Evolutionary conservation across 805 yeast genomes (phyloP), one percentile per base, ranked within the genome.

Genomic region (Monosporozyma unispora): DNA sequence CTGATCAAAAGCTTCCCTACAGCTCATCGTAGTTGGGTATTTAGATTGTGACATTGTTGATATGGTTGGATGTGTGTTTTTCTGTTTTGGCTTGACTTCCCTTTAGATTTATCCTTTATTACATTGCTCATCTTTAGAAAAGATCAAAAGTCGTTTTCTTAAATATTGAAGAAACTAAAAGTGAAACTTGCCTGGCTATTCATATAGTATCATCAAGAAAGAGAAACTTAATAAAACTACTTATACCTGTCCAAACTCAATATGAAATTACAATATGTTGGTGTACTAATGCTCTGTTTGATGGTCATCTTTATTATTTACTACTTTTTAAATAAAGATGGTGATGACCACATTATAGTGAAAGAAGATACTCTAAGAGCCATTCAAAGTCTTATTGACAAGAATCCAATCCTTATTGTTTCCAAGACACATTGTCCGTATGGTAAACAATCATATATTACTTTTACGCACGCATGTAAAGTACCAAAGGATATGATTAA

Each of bases 1-100:
- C 60, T 88, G 95, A 65, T 90, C 96, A 66, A 90, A 82, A 1
- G 93, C 93, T 42, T 91, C 87, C 48, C 82, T 72, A 60, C 91
- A 84, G 46, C 79, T 76, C 89, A 84, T 79, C n/a, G 74, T 73
- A 6, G 71, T 62, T 58, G 68, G 68, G 43, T 64, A 64, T 39
- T 39, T 39, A 9, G 42, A 8, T 39, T 39, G 42, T 21, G 42
- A 19, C 42, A 39, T 39, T 21, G 8, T 39, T 19, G 23, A 38
- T 18, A 38, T 8, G 23, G n/a, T 10, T 7, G 4, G 4, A 29
- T 29, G 10, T 11, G 33, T 7, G 8, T 11, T 1, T 11, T 9
- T 12, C 33, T 29, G 33, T 10, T 29, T n/a, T 29, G 33, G 10
- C 5, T 10, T 29, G 14, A 12, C 14, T 10, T 12, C 14, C 10